Base-by-base conservation (phyloP, 352 stramenopile genomes). In the Nothophytophthora sp. region DNA sequence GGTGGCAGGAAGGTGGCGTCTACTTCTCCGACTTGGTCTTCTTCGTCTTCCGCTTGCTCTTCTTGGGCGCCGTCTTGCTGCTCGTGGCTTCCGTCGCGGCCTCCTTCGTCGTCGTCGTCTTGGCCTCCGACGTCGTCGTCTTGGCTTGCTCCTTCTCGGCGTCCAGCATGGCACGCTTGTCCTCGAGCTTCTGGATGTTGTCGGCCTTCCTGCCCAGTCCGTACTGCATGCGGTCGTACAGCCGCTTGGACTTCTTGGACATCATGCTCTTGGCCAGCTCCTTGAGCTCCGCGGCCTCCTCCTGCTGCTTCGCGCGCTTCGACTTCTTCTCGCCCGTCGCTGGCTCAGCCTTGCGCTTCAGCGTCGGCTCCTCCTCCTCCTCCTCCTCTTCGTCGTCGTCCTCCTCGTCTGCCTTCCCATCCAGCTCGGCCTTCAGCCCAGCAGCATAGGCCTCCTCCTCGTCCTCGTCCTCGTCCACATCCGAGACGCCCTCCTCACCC, bases 161-260 rank as follows among this genome's bases (percentile, higher is more conserved):
- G 27, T 86, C 76, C 4, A 95, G 46, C 69, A 78, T 63, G n/a
- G 52, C 66, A 39, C 80, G 81, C 64, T 95, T 95, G 62, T 76
- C 80, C 54, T 95, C 81, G 8, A 95, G 69, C 37, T 76, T 82
- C 53, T 92, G 73, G 42, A 95, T 88, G 55, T 91, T 91, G 69
- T 95, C 81, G 24, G 78, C 73, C 71, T 92, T 92, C 65, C 92
- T 93, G 56, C 81, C 78, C 28, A 96, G 70, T 44, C 89, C 89
- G 67, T 94, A 93, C 70, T 96, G 89, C 89, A 97, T 97, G 23
- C 87, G 82, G 58, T 93, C 83, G 51, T 97, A 96, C 60, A 97
- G 67, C 28, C 87, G 77, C 67, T 95, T 95, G 19, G 87, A 67
- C 71, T 97, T 97, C 66, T 97, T 97, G 34, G 84, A 94, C 89